phyloP scores from a whole-genome alignment of 2,329 filamentous ascomycete species.

The Beauveria sp. region DNA sequence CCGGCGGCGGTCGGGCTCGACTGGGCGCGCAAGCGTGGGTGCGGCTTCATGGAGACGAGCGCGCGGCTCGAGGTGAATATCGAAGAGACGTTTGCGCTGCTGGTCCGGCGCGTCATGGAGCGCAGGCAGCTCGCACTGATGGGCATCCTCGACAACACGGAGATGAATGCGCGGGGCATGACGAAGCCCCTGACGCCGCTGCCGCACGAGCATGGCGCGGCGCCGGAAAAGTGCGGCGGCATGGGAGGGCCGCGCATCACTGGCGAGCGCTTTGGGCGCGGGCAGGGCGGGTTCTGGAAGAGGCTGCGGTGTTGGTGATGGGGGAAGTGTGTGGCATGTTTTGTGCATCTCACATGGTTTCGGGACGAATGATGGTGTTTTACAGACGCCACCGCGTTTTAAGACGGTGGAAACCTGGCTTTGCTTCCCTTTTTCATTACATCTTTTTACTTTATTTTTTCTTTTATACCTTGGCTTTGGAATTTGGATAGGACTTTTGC shows the following conservation, averaged over 20 bases:
- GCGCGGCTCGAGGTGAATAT: constrained; percentile 80
- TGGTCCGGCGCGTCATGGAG: constrained; percentile 55
- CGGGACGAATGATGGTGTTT: no score
- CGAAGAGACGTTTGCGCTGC: constrained; percentile 76
- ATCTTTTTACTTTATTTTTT: not conserved
- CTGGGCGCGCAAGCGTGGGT: constrained; percentile 65
- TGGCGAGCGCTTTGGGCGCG: constrained; percentile 35
- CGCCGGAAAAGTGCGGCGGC: constrained; percentile 35
- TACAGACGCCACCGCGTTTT: no score
- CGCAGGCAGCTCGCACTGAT: constrained; percentile 42
- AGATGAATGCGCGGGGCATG: constrained; percentile 43
- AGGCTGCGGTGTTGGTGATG: constrained; percentile 47
- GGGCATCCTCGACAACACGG: constrained; percentile 34
- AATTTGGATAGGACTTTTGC: not conserved
- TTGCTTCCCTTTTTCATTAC: not conserved
- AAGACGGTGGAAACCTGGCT: no score
- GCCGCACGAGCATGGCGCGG: constrained; percentile 21
- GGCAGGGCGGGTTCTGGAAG: constrained; percentile 45
- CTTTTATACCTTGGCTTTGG: not conserved
- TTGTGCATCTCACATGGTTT: no score
- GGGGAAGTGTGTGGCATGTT: no score
- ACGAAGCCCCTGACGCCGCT: constrained; percentile 52
- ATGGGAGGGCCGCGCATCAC: constrained; percentile 36
- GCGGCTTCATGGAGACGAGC: constrained; percentile 87
- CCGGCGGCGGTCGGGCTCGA: constrained; percentile 64